These are phyloP conservation scores for Colletotrichum tabaci DNA, from an alignment of 2,329 filamentous ascomycete species.

Conservation along the genomic window DNA sequence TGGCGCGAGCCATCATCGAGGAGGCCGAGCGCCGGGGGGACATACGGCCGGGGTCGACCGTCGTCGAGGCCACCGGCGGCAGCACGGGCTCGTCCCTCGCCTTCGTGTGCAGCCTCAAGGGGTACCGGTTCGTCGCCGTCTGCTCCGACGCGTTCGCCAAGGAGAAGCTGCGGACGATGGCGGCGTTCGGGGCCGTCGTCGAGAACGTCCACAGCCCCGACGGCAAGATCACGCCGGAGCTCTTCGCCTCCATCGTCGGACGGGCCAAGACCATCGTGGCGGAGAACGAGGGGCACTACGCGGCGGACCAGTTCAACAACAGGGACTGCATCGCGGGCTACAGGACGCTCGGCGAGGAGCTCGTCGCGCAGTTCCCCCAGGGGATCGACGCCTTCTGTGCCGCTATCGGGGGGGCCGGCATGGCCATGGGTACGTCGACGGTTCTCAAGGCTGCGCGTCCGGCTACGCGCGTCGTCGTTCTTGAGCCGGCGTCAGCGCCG, in stretches of 20 bases:
- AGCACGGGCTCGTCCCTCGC: conserved; percentile 40
- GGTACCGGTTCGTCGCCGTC: conserved; percentile 44
- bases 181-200: conserved; percentile 37
- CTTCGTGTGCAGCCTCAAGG: conserved; percentile 44
- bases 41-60: conserved; percentile 16
- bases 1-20: conserved; percentile 35
- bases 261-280: conserved; percentile 12
- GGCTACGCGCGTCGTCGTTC: conserved; percentile 14
- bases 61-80: conserved; percentile 41
- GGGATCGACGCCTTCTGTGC: conserved; percentile 42
- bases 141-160: conserved; percentile 28
- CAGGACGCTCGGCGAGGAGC: conserved; percentile 27
- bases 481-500: conserved; percentile 26
- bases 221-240: conserved; percentile 36
- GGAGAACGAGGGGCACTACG: conserved; percentile 14
- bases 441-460: conserved; percentile 12
- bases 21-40: conserved; percentile 31
- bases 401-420: conserved; percentile 40
- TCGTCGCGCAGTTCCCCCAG: conserved; percentile 18
- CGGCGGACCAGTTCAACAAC: conserved; percentile 41
- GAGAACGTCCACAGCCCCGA: conserved; percentile 37
- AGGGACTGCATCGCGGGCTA: conserved; percentile 38
- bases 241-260: conserved; percentile 23
- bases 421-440: conserved; percentile 37
- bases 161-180: conserved; percentile 42